Evolutionary conservation across 176 grass and related monocot genomes (phyloP).

Genomic region (Typha latifolia): DNA sequence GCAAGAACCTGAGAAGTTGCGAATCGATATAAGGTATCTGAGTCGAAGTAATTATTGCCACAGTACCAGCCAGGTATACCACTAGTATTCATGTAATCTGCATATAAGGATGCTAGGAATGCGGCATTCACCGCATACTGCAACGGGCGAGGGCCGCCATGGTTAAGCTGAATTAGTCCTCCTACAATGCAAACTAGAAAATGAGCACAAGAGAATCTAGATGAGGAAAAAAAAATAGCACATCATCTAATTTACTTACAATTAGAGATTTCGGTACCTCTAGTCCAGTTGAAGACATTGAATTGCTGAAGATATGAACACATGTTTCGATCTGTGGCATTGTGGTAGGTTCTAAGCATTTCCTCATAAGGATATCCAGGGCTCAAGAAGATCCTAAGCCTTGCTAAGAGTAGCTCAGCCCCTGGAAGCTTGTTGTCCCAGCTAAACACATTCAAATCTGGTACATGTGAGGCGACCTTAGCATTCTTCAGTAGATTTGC

Average conservation of each 20-base stretch:
- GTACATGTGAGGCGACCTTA: background rate
- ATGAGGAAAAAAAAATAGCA: background rate
- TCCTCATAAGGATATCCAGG: conserved; percentile 13
- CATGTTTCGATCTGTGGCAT: conserved; percentile 7
- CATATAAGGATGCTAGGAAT: conserved; percentile 19
- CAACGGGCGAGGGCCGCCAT: conserved; percentile 1
- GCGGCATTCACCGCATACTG: conserved; percentile 17
- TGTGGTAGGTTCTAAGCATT: conserved; percentile 12
- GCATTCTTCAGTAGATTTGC: background rate
- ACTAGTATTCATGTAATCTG: conserved; percentile 13
- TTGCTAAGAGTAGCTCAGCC: conserved; percentile 16
- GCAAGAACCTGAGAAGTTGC: conserved; percentile 20
- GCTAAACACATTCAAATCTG: conserved; percentile 15
- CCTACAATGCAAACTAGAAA: background rate
- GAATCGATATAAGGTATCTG: background rate
- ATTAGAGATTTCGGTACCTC: background rate
- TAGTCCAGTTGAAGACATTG: conserved; percentile 18
- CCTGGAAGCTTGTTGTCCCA: conserved; percentile 30
- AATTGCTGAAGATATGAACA: conserved; percentile 7
- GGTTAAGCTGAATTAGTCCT: conserved; percentile 17
- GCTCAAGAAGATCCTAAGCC: conserved; percentile 18
- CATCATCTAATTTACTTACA: background rate
- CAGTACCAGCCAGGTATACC: conserved; percentile 14
- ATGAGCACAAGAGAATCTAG: background rate
- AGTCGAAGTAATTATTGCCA: conserved; percentile 8